Evolutionary conservation across 140 eudicot genomes (phyloP), one percentile per base, ranked within the genome.

Genomic region (Stevia rebaudiana): DNA sequence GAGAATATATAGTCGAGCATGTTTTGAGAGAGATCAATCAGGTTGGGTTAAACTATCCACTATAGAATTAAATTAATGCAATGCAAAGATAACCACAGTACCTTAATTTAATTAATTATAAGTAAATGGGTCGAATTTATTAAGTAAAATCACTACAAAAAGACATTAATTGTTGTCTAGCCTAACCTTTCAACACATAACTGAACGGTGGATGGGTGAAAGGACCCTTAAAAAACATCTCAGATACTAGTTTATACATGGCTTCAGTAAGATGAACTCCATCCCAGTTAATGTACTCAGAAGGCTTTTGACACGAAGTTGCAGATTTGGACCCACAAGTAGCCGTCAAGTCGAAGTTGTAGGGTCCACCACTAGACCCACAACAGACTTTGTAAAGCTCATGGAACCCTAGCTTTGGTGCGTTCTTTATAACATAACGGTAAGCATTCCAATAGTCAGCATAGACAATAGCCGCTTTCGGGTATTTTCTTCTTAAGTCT

Each of bases 261-360:
- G 82, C 98, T 67, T 91, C 98, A 0, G 98, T 87, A 11, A 87
- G 68, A 70, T 91, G 98, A 61, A 82, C 95, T 11, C 98, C 98
- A 23, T 91, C 98, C 98, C 98, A 91, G 17, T 91, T 91, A 13
- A 91, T 71, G 16, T 80, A 91, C 66, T 77, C 35, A 11, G 87
- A 75, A n/a, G 98, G 98, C 46, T 83, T 30, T 6, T 71, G 10
- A 48, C 98, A 91, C 4, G 96, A 68, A 41, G 22, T 69, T 0
- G 96, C 42, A 11, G 83, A 48, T 12, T 82, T 54, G 5, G 98
- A 85, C 5, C 98, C 98, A 71, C 98, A 91, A 0, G 84, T 68
- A n/a, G 43, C 61, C n/a, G 78, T 50, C 6, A 70, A 4, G 47
- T 80, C 77, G 12, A 84, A 83, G 64, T 87, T 83, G 70, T 84